These are phyloP conservation scores for Phytopythium litorale DNA, from an alignment of 352 stramenopile species.

Conservation along the genomic window DNA sequence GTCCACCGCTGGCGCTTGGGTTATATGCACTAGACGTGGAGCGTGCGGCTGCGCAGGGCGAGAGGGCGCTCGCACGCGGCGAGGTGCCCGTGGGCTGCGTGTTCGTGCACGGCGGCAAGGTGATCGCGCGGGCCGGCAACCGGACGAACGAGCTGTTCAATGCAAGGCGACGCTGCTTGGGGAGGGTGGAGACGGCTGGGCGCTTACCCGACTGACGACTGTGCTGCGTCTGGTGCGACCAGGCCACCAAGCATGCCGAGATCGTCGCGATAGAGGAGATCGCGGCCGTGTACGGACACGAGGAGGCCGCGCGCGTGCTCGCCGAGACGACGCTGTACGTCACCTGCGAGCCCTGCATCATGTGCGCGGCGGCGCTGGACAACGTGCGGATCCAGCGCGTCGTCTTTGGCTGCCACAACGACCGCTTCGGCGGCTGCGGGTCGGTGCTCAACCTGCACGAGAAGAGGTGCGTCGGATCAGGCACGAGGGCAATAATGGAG, in stretches of 20 bases:
- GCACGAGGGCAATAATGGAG: background rate
- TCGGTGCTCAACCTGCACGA: conserved; percentile 88
- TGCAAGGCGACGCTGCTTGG: conserved; percentile 17
- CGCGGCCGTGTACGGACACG: conserved; percentile 30
- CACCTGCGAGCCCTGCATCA: conserved; percentile 94
- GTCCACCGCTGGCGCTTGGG: background rate
- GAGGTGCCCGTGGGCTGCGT: conserved; percentile 92
- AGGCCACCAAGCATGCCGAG: conserved; percentile 90
- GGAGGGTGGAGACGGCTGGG: background rate
- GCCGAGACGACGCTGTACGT: conserved; percentile 77
- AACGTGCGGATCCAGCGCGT: conserved; percentile 71
- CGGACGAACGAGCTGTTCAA: conserved; percentile 88
- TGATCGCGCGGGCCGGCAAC: conserved; percentile 85
- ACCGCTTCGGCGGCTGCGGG: conserved; percentile 91
- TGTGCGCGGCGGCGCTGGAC: conserved; percentile 89
- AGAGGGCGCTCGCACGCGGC: conserved; percentile 63
- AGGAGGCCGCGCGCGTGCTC: conserved; percentile 39
- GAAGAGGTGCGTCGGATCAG: conserved; percentile 23
- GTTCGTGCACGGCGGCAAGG: conserved; percentile 75
- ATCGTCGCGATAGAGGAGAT: conserved; percentile 89
- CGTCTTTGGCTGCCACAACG: conserved; percentile 91
- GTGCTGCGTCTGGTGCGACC: background rate
- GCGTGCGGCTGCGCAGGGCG: conserved; percentile 35
- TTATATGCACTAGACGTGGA: background rate
- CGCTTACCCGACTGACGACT: background rate